Percentiles rank a stretch among this genome's conserved stretches.
These are phyloP conservation scores for Cystofilobasidium capitatum DNA, from an alignment of 768 basidiomycete genomes.

Conservation along the genomic window DNA sequence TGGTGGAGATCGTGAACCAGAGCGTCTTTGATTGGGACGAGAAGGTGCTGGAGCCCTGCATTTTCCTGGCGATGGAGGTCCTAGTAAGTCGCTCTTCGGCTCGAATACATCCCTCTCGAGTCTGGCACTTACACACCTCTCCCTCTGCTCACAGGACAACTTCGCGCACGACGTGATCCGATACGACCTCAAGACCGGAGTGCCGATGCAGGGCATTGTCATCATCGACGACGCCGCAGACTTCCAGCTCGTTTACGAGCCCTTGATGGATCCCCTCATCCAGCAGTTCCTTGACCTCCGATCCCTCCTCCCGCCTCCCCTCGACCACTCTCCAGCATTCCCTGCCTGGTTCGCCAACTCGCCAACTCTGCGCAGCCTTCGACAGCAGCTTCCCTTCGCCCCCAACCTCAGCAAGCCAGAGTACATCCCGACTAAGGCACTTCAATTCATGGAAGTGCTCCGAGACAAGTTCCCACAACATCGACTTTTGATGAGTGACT, in stretches of 20 bases:
- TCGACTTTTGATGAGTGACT: constrained; percentile 88
- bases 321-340: constrained; percentile 50
- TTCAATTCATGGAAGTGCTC: constrained; percentile 72
- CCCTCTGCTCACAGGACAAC: constrained; percentile 58
- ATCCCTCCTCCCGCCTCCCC: constrained; percentile 30
- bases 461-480: constrained; percentile 79
- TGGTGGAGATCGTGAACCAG: constrained; percentile 59
- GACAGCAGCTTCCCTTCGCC: constrained; percentile 68
- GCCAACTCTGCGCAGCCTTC: constrained; percentile 52
- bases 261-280: constrained; percentile 75
- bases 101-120: background rate
- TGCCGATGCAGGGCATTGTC: constrained; percentile 72
- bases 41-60: constrained; percentile 72
- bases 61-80: constrained; percentile 89
- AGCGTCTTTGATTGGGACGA: constrained; percentile 79
- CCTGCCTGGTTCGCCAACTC: constrained; percentile 42
- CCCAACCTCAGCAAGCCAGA: constrained; percentile 80
- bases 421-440: constrained; percentile 82
- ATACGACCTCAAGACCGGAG: constrained; percentile 66
- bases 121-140: background rate
- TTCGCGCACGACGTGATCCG: constrained; percentile 92
- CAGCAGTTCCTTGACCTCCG: constrained; percentile 63
- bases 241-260: constrained; percentile 71
- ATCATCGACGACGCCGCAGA: constrained; percentile 70
- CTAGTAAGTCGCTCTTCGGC: constrained; percentile 53